Conservation (phyloP, 2,329 filamentous ascomycete species). For the Phaeosphaeriaceae sp. region DNA sequence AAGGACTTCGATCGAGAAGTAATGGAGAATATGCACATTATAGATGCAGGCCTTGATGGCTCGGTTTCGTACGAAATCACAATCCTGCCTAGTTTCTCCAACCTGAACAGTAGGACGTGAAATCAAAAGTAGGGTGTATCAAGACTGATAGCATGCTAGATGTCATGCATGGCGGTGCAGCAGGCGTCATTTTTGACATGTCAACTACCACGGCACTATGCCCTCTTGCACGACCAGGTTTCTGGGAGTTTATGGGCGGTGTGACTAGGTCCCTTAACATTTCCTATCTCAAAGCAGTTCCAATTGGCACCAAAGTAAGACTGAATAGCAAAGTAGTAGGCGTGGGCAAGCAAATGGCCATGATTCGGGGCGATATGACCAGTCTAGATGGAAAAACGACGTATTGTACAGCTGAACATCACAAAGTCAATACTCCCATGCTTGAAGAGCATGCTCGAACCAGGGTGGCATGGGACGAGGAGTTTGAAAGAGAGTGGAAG, state of each 20-base stretch:
- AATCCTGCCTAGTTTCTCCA: slow-evolving; percentile 46
- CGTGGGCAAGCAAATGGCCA: slow-evolving; percentile 59
- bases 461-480: slow-evolving; percentile 53
- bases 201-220: slow-evolving; percentile 58
- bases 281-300: slow-evolving; percentile 59
- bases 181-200: slow-evolving; percentile 51
- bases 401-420: slow-evolving; percentile 60
- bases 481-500: slow-evolving; percentile 46
- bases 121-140: too few relatives aligned
- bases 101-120: slow-evolving; percentile 43
- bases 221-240: slow-evolving; percentile 55
- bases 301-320: slow-evolving; percentile 53
- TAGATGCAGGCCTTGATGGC: slow-evolving; percentile 46
- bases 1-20: slow-evolving; percentile 48
- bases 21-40: slow-evolving; percentile 45
- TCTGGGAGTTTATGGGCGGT: slow-evolving; percentile 61
- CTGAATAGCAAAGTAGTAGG: slow-evolving; percentile 54
- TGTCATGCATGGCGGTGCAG: slow-evolving; percentile 51
- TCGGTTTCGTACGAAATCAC: slow-evolving; percentile 43
- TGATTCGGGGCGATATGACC: slow-evolving; percentile 59
- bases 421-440: slow-evolving; percentile 57
- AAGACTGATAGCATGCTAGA: slow-evolving; percentile 28
- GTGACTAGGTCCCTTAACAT: slow-evolving; percentile 59
- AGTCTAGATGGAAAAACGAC: slow-evolving; percentile 56
- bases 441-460: slow-evolving; percentile 48